Conservation (phyloP, 352 stramenopile species). For the Globisporangium cederbergense region DNA sequence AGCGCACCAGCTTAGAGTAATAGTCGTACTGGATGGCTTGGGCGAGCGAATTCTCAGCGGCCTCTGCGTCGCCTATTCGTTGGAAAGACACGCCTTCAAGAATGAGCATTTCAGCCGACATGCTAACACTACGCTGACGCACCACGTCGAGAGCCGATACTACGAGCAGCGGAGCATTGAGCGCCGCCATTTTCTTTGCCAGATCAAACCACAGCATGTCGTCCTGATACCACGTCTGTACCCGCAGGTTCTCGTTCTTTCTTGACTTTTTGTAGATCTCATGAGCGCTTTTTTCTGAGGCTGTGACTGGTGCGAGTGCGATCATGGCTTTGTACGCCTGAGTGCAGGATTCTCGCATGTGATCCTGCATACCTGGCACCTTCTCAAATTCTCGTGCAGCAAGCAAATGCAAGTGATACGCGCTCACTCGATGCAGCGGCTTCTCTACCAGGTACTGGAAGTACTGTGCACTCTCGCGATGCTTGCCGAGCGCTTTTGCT, state of each 20-base stretch:
- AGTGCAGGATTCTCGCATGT: slow-evolving; percentile 41
- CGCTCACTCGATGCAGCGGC: slow-evolving; percentile 40
- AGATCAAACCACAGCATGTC: slow-evolving; percentile 59
- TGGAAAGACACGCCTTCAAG: slow-evolving; percentile 38
- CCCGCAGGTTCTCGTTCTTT: slow-evolving; percentile 59
- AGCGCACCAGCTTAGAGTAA: slow-evolving; percentile 41
- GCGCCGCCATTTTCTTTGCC: slow-evolving; percentile 32
- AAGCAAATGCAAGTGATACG: slow-evolving; percentile 59
- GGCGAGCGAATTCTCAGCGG: slow-evolving; percentile 27
- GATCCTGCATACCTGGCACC: slow-evolving; percentile 34
- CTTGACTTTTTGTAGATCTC: slow-evolving; percentile 55
- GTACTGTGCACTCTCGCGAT: slow-evolving; percentile 64
- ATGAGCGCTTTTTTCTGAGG: slow-evolving; percentile 55
- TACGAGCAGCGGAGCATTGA: slow-evolving; percentile 50
- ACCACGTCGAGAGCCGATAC: slow-evolving; percentile 28
- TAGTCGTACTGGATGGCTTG: slow-evolving; percentile 43
- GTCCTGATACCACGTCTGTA: slow-evolving; percentile 55
- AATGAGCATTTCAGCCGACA: slow-evolving; percentile 31
- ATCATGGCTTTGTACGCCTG: slow-evolving; percentile 64
- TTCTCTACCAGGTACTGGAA: slow-evolving; percentile 66
- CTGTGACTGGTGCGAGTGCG: slow-evolving; percentile 33
- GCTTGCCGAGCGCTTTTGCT: slow-evolving; percentile 47
- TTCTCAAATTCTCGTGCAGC: slow-evolving; percentile 49
- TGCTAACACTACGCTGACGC: slow-evolving; percentile 12
- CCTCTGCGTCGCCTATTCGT: slow-evolving; percentile 29